Base-by-base conservation (phyloP, 1,284 basidiomycete genomes). In the Prillingera fragicola region DNA sequence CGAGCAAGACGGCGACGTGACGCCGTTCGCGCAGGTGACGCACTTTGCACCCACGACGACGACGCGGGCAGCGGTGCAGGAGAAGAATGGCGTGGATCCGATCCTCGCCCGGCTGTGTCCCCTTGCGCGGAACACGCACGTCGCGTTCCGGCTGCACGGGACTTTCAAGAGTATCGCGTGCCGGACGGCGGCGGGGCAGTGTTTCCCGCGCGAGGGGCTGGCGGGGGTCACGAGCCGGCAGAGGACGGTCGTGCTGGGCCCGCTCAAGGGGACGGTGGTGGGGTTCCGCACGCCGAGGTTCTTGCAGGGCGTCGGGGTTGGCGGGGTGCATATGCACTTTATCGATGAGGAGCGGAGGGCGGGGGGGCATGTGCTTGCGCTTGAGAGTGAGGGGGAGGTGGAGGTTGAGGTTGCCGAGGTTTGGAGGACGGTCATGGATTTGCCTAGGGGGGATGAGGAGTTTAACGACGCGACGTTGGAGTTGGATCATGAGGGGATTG, bases 271-370 rank as follows among this genome's bases (percentile, higher is more conserved):
- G 18, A 45, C 43, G 2, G 38, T 48, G 6, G 29, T 52, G 2
- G 50, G 50, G 9, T 52, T 52, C 41, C 46, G 50, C 24, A 34
- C 26, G 13, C 50, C 50, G 0, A 14, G 33, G 25, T 52, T 45
- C 38, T 19, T 52, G 9, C 40, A 43, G 31, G 50, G 50, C 12
- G 38, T 52, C 6, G 35, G 24, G 1, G 50, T 52, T 15, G 50
- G 43, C 5, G 50, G 50, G 5, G 43, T 41, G n/a, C 50, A 52
- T 29, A 40, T 52, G 46, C 50, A 52, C 46, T 52, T 45, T 27
- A 48, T 52, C 38, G 40, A 43, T 26, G 46, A 40, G 3, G 50
- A 32, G 14, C 33, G 36, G 2, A 21, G 8, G 13, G 38, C 37
- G 17, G 50, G 50, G 15, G 50, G 50, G 4, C 50, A 52, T 15